These are phyloP conservation scores for Blastocystis sp. DNA, from an alignment of 352 stramenopile genomes.

Conservation along the genomic window DNA sequence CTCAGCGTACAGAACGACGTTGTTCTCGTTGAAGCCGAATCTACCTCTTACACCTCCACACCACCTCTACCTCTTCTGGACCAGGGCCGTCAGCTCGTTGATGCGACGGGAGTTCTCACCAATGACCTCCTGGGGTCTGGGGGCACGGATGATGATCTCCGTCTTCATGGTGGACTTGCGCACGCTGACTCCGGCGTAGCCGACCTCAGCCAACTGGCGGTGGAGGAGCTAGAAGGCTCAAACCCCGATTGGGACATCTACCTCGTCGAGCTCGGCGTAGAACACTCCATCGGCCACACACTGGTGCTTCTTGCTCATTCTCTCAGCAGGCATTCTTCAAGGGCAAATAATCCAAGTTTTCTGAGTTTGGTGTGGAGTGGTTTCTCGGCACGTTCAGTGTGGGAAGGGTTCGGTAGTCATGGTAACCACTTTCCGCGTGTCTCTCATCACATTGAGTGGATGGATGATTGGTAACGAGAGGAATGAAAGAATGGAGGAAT, in stretches of 20 bases:
- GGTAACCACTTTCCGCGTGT: neutral
- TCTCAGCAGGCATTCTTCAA: conserved; percentile 39
- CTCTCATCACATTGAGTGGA: too few species aligned
- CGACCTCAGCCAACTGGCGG: conserved; percentile 5
- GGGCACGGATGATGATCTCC: conserved; percentile 98
- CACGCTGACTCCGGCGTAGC: conserved; percentile 79
- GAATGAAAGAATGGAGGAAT: too few species aligned
- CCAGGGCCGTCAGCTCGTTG: conserved; percentile 91
- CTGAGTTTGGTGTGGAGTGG: neutral
- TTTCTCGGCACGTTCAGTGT: neutral
- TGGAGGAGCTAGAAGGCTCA: neutral
- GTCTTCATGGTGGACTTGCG: conserved; percentile 94
- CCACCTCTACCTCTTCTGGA: conserved; percentile 81
- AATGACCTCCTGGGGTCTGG: conserved; percentile 92
- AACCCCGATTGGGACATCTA: neutral
- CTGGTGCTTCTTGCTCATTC: conserved; percentile 97
- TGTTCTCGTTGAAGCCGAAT: conserved; percentile 79
- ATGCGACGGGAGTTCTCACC: conserved; percentile 98
- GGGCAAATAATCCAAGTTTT: conserved; percentile 38
- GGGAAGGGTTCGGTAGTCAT: neutral
- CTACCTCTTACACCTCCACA: conserved; percentile 34
- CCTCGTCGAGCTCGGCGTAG: conserved; percentile 67
- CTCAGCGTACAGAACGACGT: conserved; percentile 95
- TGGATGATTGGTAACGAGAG: too few species aligned
- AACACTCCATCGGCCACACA: conserved; percentile 98